Evolutionary conservation across 371 early-diverging fungal species (phyloP).

Genomic region (Syncephalis fuscata): DNA sequence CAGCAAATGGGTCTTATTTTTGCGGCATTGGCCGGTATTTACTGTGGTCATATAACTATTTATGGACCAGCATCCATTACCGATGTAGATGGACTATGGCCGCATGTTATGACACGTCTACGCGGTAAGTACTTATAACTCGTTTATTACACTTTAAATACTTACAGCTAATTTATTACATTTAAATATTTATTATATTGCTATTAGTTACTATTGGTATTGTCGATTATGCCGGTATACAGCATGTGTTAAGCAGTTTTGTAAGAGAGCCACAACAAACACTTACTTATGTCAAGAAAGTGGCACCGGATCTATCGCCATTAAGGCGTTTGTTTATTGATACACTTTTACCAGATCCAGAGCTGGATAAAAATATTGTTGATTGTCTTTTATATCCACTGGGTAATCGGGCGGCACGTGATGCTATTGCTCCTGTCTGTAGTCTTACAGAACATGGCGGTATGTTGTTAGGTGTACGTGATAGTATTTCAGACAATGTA

Average conservation of each 20-base stretch:
- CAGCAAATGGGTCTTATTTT: slow-evolving; percentile 65
- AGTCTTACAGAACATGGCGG: slow-evolving; percentile 62
- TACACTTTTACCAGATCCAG: slow-evolving; percentile 36
- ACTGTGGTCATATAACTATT: slow-evolving; percentile 46
- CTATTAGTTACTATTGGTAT: slow-evolving; percentile 39
- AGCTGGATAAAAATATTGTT: slow-evolving; percentile 38
- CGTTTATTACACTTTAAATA: no score
- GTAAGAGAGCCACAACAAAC: slow-evolving; percentile 29
- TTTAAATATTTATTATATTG: not conserved
- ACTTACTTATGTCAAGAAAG: slow-evolving; percentile 32
- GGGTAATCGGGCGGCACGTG: slow-evolving; percentile 26
- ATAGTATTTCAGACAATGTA: slow-evolving; percentile 12
- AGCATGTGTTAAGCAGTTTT: slow-evolving; percentile 28
- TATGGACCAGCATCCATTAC: slow-evolving; percentile 41
- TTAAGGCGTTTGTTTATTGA: slow-evolving; percentile 57
- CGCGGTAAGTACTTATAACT: slow-evolving; percentile 13
- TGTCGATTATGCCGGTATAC: slow-evolving; percentile 48
- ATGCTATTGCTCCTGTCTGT: slow-evolving; percentile 44
- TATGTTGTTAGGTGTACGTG: slow-evolving; percentile 39
- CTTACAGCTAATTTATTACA: no score
- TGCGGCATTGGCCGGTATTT: slow-evolving; percentile 47
- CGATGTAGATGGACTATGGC: slow-evolving; percentile 50
- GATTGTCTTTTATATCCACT: slow-evolving; percentile 37
- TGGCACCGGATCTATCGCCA: slow-evolving; percentile 32
- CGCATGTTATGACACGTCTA: slow-evolving; percentile 42